phyloP scores from a whole-genome alignment of 2,329 filamentous ascomycete genomes.

The Aspergillus amoenus region DNA sequence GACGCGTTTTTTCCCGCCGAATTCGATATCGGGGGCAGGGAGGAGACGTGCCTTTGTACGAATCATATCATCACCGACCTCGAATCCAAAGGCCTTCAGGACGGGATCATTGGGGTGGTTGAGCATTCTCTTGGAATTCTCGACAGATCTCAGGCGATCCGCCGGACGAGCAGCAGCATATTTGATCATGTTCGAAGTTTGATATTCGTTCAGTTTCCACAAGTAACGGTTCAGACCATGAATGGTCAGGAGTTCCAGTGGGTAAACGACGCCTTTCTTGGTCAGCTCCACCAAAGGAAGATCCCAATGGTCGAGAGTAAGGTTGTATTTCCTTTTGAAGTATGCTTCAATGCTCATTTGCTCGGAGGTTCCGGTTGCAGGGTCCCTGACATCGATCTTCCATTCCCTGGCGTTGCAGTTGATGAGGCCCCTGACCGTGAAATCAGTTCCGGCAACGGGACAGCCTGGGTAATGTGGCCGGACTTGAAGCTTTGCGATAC shows the following conservation, averaged over 20 bases:
- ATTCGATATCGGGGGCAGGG: slow-evolving; percentile 68
- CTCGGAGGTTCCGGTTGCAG: slow-evolving; percentile 40
- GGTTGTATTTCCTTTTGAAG: slow-evolving; percentile 53
- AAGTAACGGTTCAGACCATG: slow-evolving; percentile 57
- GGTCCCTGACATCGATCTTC: slow-evolving; percentile 43
- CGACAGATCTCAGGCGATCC: slow-evolving; percentile 67
- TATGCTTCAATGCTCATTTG: slow-evolving; percentile 61
- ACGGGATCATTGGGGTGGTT: slow-evolving; percentile 69
- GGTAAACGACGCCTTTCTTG: slow-evolving; percentile 53
- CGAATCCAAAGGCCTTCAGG: slow-evolving; percentile 70
- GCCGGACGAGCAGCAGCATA: slow-evolving; percentile 79
- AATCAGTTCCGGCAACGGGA: slow-evolving; percentile 40
- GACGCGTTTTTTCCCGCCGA: slow-evolving; percentile 53
- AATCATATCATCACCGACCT: slow-evolving; percentile 65
- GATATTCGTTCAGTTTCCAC: slow-evolving; percentile 57
- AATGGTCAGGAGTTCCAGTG: slow-evolving; percentile 57
- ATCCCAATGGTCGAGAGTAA: slow-evolving; percentile 44
- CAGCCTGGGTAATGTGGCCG: slow-evolving; percentile 37
- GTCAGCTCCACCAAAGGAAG: slow-evolving; percentile 61
- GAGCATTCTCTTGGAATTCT: slow-evolving; percentile 64
- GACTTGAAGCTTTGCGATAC: slow-evolving; percentile 39
- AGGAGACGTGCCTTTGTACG: slow-evolving; percentile 70
- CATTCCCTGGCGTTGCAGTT: slow-evolving; percentile 43
- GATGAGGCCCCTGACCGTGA: slow-evolving; percentile 53
- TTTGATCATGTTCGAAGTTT: slow-evolving; percentile 88